phyloP scores from a whole-genome alignment of 805 yeast species.

The Starmerella vitae region DNA sequence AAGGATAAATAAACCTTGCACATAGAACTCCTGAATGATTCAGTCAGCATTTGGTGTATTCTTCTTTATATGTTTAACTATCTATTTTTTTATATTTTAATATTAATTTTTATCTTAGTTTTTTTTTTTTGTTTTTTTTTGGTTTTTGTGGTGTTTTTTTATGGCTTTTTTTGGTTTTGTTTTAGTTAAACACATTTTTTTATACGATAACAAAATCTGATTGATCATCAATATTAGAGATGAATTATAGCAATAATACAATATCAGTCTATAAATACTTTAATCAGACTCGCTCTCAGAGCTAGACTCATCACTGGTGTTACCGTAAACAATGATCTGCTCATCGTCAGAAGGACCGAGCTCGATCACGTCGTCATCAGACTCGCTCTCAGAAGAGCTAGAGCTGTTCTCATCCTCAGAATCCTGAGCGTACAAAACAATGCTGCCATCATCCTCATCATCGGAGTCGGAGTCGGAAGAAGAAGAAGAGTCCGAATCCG shows the following conservation, averaged over 20 bases:
- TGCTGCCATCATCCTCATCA: constrained; percentile 2
- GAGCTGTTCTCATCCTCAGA: constrained; percentile 11
- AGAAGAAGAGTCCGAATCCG: constrained; percentile 7
- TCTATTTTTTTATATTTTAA: neutral
- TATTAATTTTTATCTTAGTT: neutral
- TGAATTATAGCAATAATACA: neutral
- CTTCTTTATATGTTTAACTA: neutral
- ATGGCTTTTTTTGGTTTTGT: no score
- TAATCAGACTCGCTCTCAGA: constrained; percentile 4
- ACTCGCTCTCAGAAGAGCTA: constrained; percentile 16
- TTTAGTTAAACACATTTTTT: no score
- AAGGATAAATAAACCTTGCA: constrained; percentile 11
- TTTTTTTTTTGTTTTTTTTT: neutral
- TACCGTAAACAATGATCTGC: constrained; percentile 11
- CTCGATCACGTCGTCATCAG: constrained; percentile 16
- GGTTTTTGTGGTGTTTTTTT: neutral
- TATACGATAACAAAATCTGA: neutral
- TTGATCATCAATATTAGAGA: neutral
- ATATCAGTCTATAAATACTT: neutral
- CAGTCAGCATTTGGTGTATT: neutral
- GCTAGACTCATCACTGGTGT: constrained; percentile 4
- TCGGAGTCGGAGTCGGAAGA: constrained; percentile 3
- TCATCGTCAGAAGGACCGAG: constrained; percentile 18
- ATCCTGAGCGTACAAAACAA: constrained; percentile 11
- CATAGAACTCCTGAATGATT: no score